Conservation (phyloP, 805 yeast species). For the Candida easanensis region DNA sequence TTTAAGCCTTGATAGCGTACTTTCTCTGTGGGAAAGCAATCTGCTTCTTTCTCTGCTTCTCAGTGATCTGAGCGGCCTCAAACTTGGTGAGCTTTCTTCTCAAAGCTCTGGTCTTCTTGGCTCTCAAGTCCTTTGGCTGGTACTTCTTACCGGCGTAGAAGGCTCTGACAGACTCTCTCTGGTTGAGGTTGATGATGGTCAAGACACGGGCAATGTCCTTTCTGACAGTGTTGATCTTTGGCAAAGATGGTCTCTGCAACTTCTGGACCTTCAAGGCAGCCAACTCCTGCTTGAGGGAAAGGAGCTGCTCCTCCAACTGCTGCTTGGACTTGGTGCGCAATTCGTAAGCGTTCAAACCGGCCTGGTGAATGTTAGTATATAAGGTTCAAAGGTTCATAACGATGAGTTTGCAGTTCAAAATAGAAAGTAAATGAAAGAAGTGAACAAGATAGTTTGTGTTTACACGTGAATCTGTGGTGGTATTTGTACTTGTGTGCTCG, state of each 20-base stretch:
- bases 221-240: constrained; percentile 96
- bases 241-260: constrained; percentile 86
- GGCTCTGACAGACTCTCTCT: constrained; percentile 92
- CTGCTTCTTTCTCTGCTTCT: constrained; percentile 86
- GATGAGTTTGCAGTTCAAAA: background rate
- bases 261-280: constrained; percentile 95
- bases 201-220: constrained; percentile 98
- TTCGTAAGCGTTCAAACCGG: constrained; percentile 93
- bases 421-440: too few relatives aligned
- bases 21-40: constrained; percentile 98
- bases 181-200: constrained; percentile 94
- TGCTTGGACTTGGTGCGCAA: constrained; percentile 96
- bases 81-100: constrained; percentile 91
- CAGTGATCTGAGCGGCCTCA: constrained; percentile 81
- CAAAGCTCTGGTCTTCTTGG: constrained; percentile 99
- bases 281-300: constrained; percentile 94
- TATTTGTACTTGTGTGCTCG: too few relatives aligned
- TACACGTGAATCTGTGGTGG: too few relatives aligned
- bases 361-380: constrained; percentile 41
- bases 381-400: background rate
- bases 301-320: constrained; percentile 90
- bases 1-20: constrained; percentile 97
- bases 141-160: constrained; percentile 93
- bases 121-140: constrained; percentile 98
- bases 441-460: too few relatives aligned